Conservation (phyloP, 2,329 filamentous ascomycete genomes). For the Erysiphe pulchra region DNA sequence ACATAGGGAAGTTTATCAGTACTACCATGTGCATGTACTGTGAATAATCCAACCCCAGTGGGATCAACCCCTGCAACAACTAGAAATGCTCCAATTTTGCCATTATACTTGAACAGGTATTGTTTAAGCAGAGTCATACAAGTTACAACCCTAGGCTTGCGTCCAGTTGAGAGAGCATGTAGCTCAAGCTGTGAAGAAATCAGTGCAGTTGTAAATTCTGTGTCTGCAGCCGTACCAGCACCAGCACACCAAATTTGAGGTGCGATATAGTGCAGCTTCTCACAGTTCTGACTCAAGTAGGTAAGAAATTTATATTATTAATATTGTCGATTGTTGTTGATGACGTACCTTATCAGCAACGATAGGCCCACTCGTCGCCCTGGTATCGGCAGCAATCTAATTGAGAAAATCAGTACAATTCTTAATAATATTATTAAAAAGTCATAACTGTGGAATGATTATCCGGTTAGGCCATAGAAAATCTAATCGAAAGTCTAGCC, state of each 20-base stretch:
- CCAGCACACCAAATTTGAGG: slow-evolving; percentile 98
- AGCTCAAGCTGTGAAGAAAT: slow-evolving; percentile 98
- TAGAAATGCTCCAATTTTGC: slow-evolving; percentile 91
- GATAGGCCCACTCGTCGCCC: slow-evolving; percentile 90
- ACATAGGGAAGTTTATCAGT: slow-evolving; percentile 98
- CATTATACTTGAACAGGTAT: slow-evolving; percentile 95
- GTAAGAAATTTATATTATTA: background rate
- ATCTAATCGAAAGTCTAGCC: background rate
- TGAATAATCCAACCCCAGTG: slow-evolving; percentile 85
- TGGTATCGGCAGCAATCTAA: slow-evolving; percentile 88
- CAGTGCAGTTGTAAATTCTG: slow-evolving; percentile 94
- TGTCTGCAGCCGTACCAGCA: slow-evolving; percentile 91
- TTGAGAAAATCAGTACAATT: slow-evolving; percentile 5
- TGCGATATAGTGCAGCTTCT: slow-evolving; percentile 97
- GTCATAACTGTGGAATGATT: background rate
- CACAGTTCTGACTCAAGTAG: slow-evolving; percentile 48
- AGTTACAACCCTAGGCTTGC: slow-evolving; percentile 88
- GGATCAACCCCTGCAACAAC: slow-evolving; percentile 93
- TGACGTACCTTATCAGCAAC: slow-evolving; percentile 71
- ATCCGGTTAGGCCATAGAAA: background rate
- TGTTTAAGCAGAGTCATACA: slow-evolving; percentile 99
- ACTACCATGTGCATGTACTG: slow-evolving; percentile 91
- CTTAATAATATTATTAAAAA: background rate
- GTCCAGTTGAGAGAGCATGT: slow-evolving; percentile 84
- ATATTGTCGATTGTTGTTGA: background rate